Conservation (phyloP, 208 protist genomes). For the Leishmania arabica region DNA sequence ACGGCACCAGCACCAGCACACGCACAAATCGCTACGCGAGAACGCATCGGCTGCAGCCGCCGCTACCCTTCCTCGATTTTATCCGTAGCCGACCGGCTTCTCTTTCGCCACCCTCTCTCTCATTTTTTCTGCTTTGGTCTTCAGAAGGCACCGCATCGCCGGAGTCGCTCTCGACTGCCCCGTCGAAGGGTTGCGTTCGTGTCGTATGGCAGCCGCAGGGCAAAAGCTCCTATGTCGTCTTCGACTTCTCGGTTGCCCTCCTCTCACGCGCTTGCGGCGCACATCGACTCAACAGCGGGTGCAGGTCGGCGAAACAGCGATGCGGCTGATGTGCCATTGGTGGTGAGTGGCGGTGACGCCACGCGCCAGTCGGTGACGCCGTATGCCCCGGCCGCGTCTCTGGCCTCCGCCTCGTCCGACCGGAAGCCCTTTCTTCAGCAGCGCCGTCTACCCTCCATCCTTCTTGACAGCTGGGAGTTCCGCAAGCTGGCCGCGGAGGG, state of each 20-base stretch:
- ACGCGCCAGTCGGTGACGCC: neutral
- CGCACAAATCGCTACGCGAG: neutral
- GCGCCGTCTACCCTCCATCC: conserved; percentile 56
- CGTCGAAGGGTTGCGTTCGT: neutral
- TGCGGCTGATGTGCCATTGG: neutral
- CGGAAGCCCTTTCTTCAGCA: conserved; percentile 27
- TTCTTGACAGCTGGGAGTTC: conserved; percentile 87
- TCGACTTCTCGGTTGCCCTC: neutral
- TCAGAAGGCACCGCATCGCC: neutral
- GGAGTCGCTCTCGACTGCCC: too few relatives aligned
- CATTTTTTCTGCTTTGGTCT: neutral
- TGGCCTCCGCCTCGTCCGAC: neutral
- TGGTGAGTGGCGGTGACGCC: neutral
- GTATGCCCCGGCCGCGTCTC: neutral
- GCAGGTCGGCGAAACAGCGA: neutral
- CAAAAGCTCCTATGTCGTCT: neutral
- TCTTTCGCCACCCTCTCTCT: neutral
- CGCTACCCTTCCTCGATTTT: neutral
- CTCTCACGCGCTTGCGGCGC: neutral
- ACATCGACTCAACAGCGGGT: neutral
- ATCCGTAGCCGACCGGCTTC: neutral
- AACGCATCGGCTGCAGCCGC: neutral
- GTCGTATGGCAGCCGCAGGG: neutral
- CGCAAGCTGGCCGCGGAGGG: conserved; percentile 75
- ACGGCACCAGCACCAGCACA: neutral